A percentile compares a stretch with the other conserved stretches of the same genome.
These are phyloP conservation scores for Naematelia aurantialba DNA, from an alignment of 768 basidiomycete species.

Conservation along the genomic window DNA sequence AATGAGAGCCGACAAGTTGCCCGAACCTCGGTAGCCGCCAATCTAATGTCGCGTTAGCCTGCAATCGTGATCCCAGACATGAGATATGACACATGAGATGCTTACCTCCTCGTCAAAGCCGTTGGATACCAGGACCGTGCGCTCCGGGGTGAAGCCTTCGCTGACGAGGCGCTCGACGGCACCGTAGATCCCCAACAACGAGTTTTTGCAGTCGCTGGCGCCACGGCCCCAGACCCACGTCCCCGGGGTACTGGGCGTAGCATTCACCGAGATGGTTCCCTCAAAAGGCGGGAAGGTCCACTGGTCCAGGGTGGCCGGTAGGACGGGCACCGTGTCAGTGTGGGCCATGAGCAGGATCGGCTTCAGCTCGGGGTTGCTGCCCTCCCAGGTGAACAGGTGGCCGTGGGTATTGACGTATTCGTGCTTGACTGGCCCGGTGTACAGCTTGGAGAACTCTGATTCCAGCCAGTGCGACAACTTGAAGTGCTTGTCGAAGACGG, in stretches of 20 bases:
- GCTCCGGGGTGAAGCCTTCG: constrained; percentile 71
- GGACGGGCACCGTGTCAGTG: constrained; percentile 64
- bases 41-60: constrained; percentile 7
- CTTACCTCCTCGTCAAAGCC: constrained; percentile 72
- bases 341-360: constrained; percentile 58
- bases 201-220: constrained; percentile 68
- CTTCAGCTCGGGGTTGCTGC: constrained; percentile 60
- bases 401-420: constrained; percentile 74
- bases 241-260: constrained; percentile 46
- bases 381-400: constrained; percentile 70
- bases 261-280: constrained; percentile 51
- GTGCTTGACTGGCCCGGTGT: constrained; percentile 53
- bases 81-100: constrained; percentile 12
- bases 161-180: constrained; percentile 60
- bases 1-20: neutral
- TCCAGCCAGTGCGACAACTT: constrained; percentile 40
- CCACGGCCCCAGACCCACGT: constrained; percentile 74
- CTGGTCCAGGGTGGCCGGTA: constrained; percentile 57
- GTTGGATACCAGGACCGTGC: constrained; percentile 46
- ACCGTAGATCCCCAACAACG: constrained; percentile 50
- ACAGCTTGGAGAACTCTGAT: constrained; percentile 39
- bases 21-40: constrained; percentile 15
- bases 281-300: constrained; percentile 65
- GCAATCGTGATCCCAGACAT: constrained; percentile 8
- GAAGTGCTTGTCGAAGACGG: constrained; percentile 35